Base-by-base conservation (phyloP, 2,329 filamentous ascomycete species). In the Helotiales sp. region DNA sequence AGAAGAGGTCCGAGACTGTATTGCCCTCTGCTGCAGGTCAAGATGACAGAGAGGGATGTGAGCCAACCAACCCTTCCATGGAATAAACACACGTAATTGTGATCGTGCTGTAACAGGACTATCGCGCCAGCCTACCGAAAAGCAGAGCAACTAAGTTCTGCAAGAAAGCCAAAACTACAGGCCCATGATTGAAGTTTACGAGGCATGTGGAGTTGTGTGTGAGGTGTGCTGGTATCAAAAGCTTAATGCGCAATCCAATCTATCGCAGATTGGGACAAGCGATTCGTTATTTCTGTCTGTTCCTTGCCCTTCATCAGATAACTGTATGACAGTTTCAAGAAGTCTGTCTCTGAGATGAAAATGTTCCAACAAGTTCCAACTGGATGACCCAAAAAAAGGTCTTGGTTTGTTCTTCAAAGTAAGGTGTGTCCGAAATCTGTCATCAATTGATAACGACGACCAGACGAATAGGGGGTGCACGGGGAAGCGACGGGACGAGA, bases 221-320 rank as follows among this genome's bases (percentile, higher is more conserved):
- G 15, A 37, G 54, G 54, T 24, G 54, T 57, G 54, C 30, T 26
- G n/a, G 30, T 57, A 57, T 57, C 54, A 57, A 57, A 57, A 57
- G 54, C 54, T 57, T 57, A 57, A 37, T 40, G n/a, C n/a, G n/a
- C 30, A 34, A 24, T 55, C 52, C 52, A 55, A 55, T 55, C 5
- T 55, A 55, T 22, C 30, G 28, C 30, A 55, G 13, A 55, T n/a
- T 6, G 17, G 20, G 11, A 55, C 50, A 37, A 6, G 52, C 28
- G 30, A 54, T 34, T 34, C 28, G 30, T 55, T 30, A 26, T 50
- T 50, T 24, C 24, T 50, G 47, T 50, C 22, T 26, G 6, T 50
- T 10, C 17, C 10, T 24, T 50, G 47, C 10, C 10, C 10, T 28
- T 50, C 10, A 4, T 50, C 37, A 17, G 11, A 43, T 43, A 43